Conservation (phyloP, 2,329 filamentous ascomycete species). For the Seiridium unicorne region DNA sequence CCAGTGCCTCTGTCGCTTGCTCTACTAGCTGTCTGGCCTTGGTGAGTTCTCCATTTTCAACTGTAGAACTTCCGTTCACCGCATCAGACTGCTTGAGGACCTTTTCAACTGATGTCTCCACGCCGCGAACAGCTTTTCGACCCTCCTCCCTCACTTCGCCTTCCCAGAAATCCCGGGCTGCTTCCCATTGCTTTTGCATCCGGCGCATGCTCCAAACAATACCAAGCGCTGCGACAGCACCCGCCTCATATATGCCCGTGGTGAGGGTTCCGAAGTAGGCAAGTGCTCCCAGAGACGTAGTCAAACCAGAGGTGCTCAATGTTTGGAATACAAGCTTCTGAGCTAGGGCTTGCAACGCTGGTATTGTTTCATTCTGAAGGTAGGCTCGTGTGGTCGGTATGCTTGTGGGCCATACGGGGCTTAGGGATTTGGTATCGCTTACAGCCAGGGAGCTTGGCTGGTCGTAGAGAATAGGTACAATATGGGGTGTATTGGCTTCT, state of each 20-base stretch:
- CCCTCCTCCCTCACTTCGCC: conserved; percentile 66
- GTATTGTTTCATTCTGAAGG: conserved; percentile 65
- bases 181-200: conserved; percentile 63
- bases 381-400: conserved; percentile 70
- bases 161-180: conserved; percentile 60
- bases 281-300: conserved; percentile 51
- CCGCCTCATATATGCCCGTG: conserved; percentile 57
- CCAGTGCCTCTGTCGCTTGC: conserved; percentile 48
- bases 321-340: conserved; percentile 76
- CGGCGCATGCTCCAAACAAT: conserved; percentile 57
- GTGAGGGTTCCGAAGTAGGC: conserved; percentile 56
- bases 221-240: conserved; percentile 60
- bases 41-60: conserved; percentile 30
- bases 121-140: conserved; percentile 57
- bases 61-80: conserved; percentile 15
- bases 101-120: conserved; percentile 51
- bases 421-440: neutral
- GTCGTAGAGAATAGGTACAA: neutral
- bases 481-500: conserved; percentile 31
- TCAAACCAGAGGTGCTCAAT: conserved; percentile 67
- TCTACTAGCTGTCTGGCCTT: conserved; percentile 43
- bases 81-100: conserved; percentile 34
- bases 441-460: neutral
- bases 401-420: conserved; percentile 65
- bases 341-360: conserved; percentile 69